Conservation (phyloP, 2,329 filamentous ascomycete species). For the Aspergillus candidus region DNA sequence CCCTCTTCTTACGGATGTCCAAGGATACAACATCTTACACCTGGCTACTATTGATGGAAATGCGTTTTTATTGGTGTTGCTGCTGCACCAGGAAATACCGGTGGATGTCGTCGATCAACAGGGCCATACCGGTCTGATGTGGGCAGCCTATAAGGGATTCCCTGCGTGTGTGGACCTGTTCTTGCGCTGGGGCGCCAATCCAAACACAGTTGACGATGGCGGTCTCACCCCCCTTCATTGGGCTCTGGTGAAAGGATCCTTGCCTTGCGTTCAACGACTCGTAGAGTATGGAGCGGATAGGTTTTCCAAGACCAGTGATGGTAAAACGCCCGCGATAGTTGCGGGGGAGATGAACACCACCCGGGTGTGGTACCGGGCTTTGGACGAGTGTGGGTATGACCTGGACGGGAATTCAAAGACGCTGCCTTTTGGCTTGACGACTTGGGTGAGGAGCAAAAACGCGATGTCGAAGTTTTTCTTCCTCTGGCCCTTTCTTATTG, state of each 20-base stretch:
- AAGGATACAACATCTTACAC: constrained; percentile 97
- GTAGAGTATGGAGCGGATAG: constrained; percentile 93
- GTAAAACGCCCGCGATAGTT: constrained; percentile 82
- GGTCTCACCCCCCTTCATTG: constrained; percentile 94
- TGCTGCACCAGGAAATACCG: constrained; percentile 91
- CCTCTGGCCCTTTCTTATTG: constrained; percentile 73
- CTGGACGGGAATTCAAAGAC: constrained; percentile 65
- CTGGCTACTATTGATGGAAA: constrained; percentile 97
- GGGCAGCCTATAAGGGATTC: constrained; percentile 97
- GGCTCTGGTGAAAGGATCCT: constrained; percentile 89
- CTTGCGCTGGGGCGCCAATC: constrained; percentile 88
- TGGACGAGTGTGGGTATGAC: constrained; percentile 79
- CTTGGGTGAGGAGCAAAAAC: constrained; percentile 65
- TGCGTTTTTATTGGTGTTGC: constrained; percentile 76
- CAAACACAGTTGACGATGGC: constrained; percentile 82
- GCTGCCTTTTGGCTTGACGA: constrained; percentile 67
- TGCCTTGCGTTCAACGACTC: constrained; percentile 84
- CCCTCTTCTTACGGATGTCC: constrained; percentile 82
- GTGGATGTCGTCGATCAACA: constrained; percentile 86
- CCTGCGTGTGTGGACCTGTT: constrained; percentile 88
- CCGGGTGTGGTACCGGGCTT: constrained; percentile 72
- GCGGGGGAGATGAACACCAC: constrained; percentile 86
- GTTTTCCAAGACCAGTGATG: constrained; percentile 80
- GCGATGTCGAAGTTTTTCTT: constrained; percentile 86
- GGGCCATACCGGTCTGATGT: constrained; percentile 94